Conservation (phyloP, 257 asterid species). For the Fraxinus quadrangulata region DNA sequence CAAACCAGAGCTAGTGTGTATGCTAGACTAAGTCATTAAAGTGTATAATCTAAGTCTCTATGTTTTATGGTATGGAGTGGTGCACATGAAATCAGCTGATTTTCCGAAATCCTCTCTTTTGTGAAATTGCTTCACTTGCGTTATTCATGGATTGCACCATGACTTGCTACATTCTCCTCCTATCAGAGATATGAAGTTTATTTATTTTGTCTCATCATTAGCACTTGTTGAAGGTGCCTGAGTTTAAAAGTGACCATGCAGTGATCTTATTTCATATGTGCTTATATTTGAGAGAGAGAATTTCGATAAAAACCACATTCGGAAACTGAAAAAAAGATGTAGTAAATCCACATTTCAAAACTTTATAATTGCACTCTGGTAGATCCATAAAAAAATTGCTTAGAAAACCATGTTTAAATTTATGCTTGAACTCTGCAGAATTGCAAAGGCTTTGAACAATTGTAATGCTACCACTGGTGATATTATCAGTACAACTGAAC, state of each 20-base stretch:
- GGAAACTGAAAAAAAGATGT: neutral
- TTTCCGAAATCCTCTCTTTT: neutral
- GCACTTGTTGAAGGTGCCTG: neutral
- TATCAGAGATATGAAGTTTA: neutral
- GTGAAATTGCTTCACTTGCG: neutral
- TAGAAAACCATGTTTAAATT: constrained; percentile 11
- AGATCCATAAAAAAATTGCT: neutral
- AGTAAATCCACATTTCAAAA: neutral
- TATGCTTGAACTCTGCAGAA: constrained; percentile 48
- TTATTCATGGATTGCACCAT: neutral
- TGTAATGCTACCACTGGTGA: constrained; percentile 97
- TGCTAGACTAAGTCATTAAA: neutral
- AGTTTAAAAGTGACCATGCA: constrained; percentile 4
- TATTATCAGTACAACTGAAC: constrained; percentile 90
- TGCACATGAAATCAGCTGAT: neutral
- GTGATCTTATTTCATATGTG: neutral
- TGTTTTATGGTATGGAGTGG: neutral
- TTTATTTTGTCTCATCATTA: neutral
- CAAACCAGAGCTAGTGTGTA: neutral
- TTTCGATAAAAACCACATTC: neutral
- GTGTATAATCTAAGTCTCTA: neutral
- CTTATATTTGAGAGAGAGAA: constrained; percentile 8
- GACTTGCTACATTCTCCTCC: neutral
- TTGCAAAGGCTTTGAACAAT: constrained; percentile 79
- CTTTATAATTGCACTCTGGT: neutral